Conservation (phyloP, 2,329 filamentous ascomycete genomes). For the Lomentospora prolificans region DNA sequence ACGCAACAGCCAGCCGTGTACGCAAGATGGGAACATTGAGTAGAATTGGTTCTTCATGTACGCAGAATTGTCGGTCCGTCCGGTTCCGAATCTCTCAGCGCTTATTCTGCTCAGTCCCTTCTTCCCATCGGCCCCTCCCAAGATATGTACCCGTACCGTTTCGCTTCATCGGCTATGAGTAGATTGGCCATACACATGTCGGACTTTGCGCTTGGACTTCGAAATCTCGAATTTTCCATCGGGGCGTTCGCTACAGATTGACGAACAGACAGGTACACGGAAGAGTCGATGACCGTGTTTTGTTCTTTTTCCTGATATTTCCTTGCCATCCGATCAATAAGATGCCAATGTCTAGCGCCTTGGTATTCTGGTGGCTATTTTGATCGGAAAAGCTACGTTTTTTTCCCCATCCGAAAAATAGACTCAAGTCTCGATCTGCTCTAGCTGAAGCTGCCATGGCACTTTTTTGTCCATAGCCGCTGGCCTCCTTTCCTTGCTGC, state of each 20-base stretch:
- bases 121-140: not conserved
- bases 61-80: not conserved
- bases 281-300: too few species aligned
- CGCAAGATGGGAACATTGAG: not conserved
- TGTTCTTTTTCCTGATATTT: not conserved
- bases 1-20: not conserved
- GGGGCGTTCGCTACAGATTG: not conserved
- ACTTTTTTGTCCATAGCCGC: too few species aligned
- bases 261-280: not conserved
- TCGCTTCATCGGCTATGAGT: too few species aligned
- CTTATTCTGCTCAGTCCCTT: not conserved
- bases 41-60: not conserved
- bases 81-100: not conserved
- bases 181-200: too few species aligned
- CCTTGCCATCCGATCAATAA: not conserved
- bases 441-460: too few species aligned
- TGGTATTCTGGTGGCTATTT: not conserved
- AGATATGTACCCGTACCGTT: not conserved
- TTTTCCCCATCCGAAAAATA: not conserved
- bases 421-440: not conserved
- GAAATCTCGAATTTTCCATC: too few species aligned
- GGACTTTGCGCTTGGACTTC: not conserved
- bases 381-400: not conserved
- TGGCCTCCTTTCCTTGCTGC: too few species aligned
- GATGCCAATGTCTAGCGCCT: not conserved